These are phyloP conservation scores for Clitopilus passeckerianus DNA, from an alignment of 768 basidiomycete species.

Conservation along the genomic window DNA sequence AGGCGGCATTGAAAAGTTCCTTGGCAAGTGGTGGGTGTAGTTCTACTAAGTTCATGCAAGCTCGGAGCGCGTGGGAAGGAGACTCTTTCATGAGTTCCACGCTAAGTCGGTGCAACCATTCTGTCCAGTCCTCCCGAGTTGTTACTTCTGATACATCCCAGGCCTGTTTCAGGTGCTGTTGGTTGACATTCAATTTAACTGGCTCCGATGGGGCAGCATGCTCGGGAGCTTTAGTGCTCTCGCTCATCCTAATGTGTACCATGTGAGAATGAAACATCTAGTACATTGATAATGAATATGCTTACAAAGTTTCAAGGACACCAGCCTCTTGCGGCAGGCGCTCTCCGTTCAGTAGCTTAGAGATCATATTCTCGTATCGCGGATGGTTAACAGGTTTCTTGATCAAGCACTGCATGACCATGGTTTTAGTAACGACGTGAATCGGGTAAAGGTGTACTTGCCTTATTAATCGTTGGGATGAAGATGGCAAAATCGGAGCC, in stretches of 20 bases:
- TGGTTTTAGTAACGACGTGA: slow-evolving; percentile 4
- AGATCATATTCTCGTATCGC: slow-evolving; percentile 84
- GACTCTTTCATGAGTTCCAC: slow-evolving; percentile 98
- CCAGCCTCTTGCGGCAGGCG: slow-evolving; percentile 82
- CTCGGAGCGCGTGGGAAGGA: slow-evolving; percentile 94
- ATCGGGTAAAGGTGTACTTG: slow-evolving; percentile 21
- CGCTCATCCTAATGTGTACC: slow-evolving; percentile 35
- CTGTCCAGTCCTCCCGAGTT: slow-evolving; percentile 86
- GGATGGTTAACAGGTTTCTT: slow-evolving; percentile 74
- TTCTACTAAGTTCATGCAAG: slow-evolving; percentile 92
- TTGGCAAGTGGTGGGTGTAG: slow-evolving; percentile 86
- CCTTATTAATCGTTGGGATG: slow-evolving; percentile 96
- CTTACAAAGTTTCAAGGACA: slow-evolving; percentile 63
- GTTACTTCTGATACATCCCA: slow-evolving; percentile 84
- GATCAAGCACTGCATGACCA: slow-evolving; percentile 57
- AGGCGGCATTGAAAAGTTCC: slow-evolving; percentile 97
- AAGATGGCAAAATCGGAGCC: slow-evolving; percentile 98
- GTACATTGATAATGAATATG: slow-evolving; percentile 5
- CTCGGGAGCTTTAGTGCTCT: slow-evolving; percentile 60
- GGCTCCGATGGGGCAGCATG: slow-evolving; percentile 83
- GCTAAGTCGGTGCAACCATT: slow-evolving; percentile 91
- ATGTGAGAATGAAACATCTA: neutral
- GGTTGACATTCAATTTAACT: slow-evolving; percentile 89
- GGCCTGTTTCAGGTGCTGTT: slow-evolving; percentile 93
- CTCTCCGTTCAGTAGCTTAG: slow-evolving; percentile 89